These are phyloP conservation scores for Aureobasidium zeae DNA, from an alignment of 2,329 filamentous ascomycete genomes.

Conservation along the genomic window DNA sequence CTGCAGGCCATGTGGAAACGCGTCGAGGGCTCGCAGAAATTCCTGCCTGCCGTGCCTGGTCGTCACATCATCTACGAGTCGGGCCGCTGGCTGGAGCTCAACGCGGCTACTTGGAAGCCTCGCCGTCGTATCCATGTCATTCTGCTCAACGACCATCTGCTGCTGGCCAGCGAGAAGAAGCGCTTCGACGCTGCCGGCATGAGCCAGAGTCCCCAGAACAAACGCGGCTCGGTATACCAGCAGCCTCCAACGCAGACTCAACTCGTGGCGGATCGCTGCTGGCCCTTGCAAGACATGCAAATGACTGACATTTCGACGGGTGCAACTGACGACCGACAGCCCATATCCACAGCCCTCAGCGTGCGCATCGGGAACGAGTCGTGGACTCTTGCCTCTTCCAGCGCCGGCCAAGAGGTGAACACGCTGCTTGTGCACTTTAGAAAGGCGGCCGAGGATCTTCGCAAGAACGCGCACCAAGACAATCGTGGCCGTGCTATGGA, in stretches of 20 bases:
- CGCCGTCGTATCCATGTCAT: slow-evolving; percentile 83
- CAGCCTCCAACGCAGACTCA: slow-evolving; percentile 43
- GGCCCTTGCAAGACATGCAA: slow-evolving; percentile 86
- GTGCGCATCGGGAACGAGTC: slow-evolving; percentile 82
- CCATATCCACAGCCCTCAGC: slow-evolving; percentile 71
- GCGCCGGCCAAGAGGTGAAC: slow-evolving; percentile 59
- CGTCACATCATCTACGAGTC: slow-evolving; percentile 91
- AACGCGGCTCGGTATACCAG: slow-evolving; percentile 25
- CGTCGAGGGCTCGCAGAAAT: slow-evolving; percentile 97
- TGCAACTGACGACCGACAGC: slow-evolving; percentile 40
- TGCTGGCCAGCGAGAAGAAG: slow-evolving; percentile 90
- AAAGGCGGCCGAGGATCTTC: slow-evolving; percentile 84
- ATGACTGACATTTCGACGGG: slow-evolving; percentile 69
- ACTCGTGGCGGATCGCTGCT: slow-evolving; percentile 87
- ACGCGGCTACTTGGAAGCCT: slow-evolving; percentile 95
- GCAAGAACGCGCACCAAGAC: slow-evolving; percentile 79
- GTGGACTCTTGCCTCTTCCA: slow-evolving; percentile 77
- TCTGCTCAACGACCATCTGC: slow-evolving; percentile 84
- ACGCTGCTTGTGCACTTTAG: slow-evolving; percentile 79
- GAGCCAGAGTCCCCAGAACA: slow-evolving; percentile 22
- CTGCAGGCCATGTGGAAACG: slow-evolving; percentile 84
- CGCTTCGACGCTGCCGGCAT: slow-evolving; percentile 50
- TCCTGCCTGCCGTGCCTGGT: slow-evolving; percentile 80
- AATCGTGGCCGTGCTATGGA: slow-evolving; percentile 59
- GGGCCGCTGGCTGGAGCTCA: slow-evolving; percentile 87